Conservation (phyloP, 768 basidiomycete genomes). For the Mycena vitilis region DNA sequence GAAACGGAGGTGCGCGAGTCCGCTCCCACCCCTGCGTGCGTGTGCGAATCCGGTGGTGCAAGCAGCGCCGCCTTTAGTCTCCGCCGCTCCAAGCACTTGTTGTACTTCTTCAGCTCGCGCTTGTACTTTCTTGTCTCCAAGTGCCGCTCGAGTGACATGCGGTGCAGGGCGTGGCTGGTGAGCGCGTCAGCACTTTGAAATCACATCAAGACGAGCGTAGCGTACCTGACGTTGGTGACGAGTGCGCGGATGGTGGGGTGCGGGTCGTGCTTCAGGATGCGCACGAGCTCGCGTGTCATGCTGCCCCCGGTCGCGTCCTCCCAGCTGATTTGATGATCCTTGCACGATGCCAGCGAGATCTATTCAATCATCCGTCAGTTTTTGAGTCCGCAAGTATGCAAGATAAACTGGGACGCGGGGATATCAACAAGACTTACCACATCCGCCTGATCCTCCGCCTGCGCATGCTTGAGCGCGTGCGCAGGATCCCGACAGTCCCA, state of each 20-base stretch:
- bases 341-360: slow-evolving; percentile 35
- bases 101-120: slow-evolving; percentile 21
- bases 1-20: not conserved
- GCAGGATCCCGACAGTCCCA: slow-evolving; percentile 25
- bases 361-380: not conserved
- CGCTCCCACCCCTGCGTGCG: too few relatives aligned
- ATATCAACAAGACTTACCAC: slow-evolving; percentile 17
- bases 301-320: slow-evolving; percentile 29
- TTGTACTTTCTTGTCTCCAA: slow-evolving; percentile 22
- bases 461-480: slow-evolving; percentile 6
- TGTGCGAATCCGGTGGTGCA: too few relatives aligned
- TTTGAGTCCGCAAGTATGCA: not conserved
- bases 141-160: slow-evolving; percentile 30
- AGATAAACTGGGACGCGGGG: not conserved
- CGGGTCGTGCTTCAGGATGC: slow-evolving; percentile 30
- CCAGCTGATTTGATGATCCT: slow-evolving; percentile 34
- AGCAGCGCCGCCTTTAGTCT: too few relatives aligned
- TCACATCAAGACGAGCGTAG: too few relatives aligned
- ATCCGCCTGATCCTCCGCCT: slow-evolving; percentile 17
- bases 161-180: slow-evolving; percentile 30
- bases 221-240: slow-evolving; percentile 4
- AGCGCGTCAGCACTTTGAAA: not conserved
- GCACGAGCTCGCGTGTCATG: slow-evolving; percentile 34
- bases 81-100: not conserved
- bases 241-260: slow-evolving; percentile 30